Evolutionary conservation across 257 asterid species (phyloP).

Genomic region (Catharanthus roseus): DNA sequence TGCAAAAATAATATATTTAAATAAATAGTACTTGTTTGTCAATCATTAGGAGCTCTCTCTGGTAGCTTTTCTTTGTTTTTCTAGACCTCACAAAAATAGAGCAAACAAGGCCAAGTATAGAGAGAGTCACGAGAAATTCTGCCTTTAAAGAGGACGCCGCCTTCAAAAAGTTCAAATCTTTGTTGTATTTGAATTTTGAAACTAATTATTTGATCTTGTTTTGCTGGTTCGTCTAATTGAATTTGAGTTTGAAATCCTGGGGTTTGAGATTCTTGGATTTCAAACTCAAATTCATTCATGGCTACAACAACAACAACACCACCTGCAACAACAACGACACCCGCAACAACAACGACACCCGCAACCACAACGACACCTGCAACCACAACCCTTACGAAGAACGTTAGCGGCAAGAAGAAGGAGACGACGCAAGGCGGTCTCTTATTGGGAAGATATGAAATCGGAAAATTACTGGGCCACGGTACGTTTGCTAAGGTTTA

Average conservation of each 20-base stretch:
- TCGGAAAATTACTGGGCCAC: slow-evolving; percentile 74
- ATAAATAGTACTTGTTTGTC: not conserved
- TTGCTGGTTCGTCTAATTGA: not conserved
- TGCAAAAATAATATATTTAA: too few species aligned
- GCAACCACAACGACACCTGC: not conserved
- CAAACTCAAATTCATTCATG: slow-evolving; percentile 3
- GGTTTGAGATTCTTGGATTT: not conserved
- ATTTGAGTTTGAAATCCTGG: slow-evolving; percentile 2
- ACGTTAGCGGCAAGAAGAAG: slow-evolving; percentile 23
- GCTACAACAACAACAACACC: slow-evolving; percentile 2
- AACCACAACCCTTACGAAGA: not conserved
- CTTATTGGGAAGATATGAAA: slow-evolving; percentile 59
- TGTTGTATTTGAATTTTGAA: not conserved
- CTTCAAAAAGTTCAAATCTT: not conserved
- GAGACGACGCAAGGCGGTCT: slow-evolving; percentile 55
- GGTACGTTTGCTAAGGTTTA: slow-evolving; percentile 94
- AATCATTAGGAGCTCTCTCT: not conserved
- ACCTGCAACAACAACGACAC: not conserved
- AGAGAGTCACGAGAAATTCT: not conserved
- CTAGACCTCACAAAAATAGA: not conserved
- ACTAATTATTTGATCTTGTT: not conserved
- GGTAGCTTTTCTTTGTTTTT: not conserved
- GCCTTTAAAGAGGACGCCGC: too few species aligned
- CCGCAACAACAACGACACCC: not conserved
- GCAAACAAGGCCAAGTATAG: not conserved